Evolutionary conservation across 169 alveolate genomes (phyloP).

Genomic region (Eimeria sp.): DNA sequence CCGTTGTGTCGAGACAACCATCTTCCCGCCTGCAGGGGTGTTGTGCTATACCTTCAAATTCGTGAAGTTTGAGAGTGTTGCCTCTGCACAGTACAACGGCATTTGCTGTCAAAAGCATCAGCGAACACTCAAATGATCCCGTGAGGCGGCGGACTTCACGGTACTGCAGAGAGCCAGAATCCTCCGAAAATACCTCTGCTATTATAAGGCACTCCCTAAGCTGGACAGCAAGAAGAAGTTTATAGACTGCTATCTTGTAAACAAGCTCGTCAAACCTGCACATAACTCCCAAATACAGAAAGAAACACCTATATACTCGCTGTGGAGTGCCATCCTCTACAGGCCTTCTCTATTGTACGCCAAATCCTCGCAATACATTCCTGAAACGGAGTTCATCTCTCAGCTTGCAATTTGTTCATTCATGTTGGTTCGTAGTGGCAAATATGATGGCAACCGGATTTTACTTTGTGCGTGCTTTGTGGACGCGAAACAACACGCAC

Average conservation of each 20-base stretch:
- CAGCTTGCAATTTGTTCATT: neutral
- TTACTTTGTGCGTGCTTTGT: neutral
- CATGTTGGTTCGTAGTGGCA: neutral
- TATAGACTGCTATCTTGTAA: slow-evolving; percentile 95
- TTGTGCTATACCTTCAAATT: slow-evolving; percentile 81
- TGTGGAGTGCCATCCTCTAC: neutral
- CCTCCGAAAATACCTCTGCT: slow-evolving; percentile 85
- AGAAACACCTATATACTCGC: neutral
- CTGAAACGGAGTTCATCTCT: neutral
- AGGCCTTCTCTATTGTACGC: neutral
- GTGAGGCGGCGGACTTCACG: slow-evolving; percentile 90
- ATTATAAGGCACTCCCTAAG: slow-evolving; percentile 90
- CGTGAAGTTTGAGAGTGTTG: slow-evolving; percentile 88
- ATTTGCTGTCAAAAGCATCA: slow-evolving; percentile 92
- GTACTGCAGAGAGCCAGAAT: slow-evolving; percentile 92
- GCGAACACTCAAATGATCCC: slow-evolving; percentile 93
- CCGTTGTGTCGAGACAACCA: neutral
- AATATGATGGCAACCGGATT: neutral
- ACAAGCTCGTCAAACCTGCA: slow-evolving; percentile 93
- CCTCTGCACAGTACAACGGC: slow-evolving; percentile 93
- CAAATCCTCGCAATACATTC: neutral
- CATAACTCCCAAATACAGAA: neutral
- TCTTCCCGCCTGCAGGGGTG: neutral
- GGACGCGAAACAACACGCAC: neutral
- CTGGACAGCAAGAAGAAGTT: slow-evolving; percentile 95